Evolutionary conservation across 768 basidiomycete species (phyloP).

Genomic region (Kwoniella sp.): DNA sequence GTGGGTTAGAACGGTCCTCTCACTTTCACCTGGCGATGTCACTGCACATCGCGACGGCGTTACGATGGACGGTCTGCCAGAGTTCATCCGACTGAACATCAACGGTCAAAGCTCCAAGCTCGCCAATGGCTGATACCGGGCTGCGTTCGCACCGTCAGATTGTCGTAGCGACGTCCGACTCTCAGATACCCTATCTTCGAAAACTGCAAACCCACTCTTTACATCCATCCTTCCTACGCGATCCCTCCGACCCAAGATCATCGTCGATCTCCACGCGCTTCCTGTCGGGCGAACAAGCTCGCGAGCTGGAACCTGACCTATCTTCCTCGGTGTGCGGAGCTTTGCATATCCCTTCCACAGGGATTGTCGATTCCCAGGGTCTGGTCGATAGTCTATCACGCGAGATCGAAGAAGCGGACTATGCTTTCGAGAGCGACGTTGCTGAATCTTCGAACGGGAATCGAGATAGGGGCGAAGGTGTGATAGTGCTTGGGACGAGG

Average conservation of each 20-base stretch:
- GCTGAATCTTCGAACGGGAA: not conserved
- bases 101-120: not conserved
- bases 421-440: constrained; percentile 6
- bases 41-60: too few relatives aligned
- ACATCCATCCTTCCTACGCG: constrained; percentile 63
- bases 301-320: constrained; percentile 80
- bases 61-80: too few relatives aligned
- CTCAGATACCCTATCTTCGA: constrained; percentile 71
- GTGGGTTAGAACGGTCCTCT: constrained; percentile 18
- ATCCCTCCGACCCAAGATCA: constrained; percentile 43
- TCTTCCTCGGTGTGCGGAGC: constrained; percentile 70
- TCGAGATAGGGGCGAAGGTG: constrained; percentile 36
- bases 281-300: constrained; percentile 69
- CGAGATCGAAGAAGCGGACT: constrained; percentile 72
- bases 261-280: constrained; percentile 64
- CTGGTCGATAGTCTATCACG: constrained; percentile 81
- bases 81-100: not conserved
- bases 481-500: constrained; percentile 72
- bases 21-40: not conserved
- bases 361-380: constrained; percentile 84
- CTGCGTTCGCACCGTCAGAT: constrained; percentile 60
- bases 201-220: constrained; percentile 68
- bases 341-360: constrained; percentile 81
- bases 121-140: not conserved
- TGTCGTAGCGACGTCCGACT: constrained; percentile 70